Base-by-base conservation (phyloP, 805 yeast genomes). In the Lachancea cidri region DNA sequence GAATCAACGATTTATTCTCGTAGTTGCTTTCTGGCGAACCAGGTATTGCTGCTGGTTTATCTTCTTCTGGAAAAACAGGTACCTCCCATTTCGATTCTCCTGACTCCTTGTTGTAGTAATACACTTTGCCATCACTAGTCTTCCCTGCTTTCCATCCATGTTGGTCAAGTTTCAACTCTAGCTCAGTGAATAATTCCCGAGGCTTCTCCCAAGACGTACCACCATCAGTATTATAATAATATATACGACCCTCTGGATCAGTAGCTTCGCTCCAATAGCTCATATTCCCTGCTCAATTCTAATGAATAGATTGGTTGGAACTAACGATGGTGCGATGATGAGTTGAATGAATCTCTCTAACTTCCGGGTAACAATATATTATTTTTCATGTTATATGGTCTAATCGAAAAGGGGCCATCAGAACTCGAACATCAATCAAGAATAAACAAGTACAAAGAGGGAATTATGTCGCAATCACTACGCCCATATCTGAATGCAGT, bases 401-500 rank as follows among this genome's bases (percentile, higher is more conserved):
- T 7, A 22, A 22, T 11, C 11, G 27, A 22, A 22, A 22, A 22
- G 27, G 27, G 27, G 27, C 11, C 27, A 22, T 7, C 27, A 7
- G 27, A 11, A 7, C 11, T 11, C 9, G 11, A 22, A 11, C 9
- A n/a, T n/a, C n/a, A n/a, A n/a, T n/a, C n/a, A n/a, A n/a, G n/a
- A n/a, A n/a, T n/a, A n/a, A n/a, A n/a, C n/a, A n/a, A n/a, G n/a
- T n/a, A n/a, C 27, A 11, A 22, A 7, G 11, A 22, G 11, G 11
- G 9, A 22, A 7, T 7, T 7, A 52, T 85, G 98, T 91, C 98
- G 11, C 98, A 93, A 78, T 91, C 98, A 2, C 76, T 93, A 46
- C 86, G 91, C 57, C 98, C 98, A 45, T 93, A 93, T 57, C 74
- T 93, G 40, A 81, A 86, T 5, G 96, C 97, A 1, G 98, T 93